Percentiles rank a stretch among this genome's conserved stretches.
Evolutionary conservation across 208 protist genomes (phyloP).

Genomic region (Wallacemonas rigidus): DNA sequence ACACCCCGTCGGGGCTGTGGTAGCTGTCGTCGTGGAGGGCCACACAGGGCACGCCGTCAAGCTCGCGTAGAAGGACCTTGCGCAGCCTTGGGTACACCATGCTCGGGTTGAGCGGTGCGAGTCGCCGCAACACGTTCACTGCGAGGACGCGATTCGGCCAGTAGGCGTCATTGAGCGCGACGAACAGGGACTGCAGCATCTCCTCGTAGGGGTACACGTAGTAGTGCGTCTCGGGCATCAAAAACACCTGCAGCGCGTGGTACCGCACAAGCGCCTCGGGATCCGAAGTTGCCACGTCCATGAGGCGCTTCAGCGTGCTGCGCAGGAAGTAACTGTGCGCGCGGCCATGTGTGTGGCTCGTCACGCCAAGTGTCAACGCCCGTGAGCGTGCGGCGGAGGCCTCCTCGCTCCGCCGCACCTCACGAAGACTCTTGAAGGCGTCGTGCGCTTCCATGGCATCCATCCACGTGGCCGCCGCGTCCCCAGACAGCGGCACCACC

Average conservation of each 20-base stretch:
- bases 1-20: not conserved
- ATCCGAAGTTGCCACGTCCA: constrained; percentile 70
- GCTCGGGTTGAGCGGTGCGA: constrained; percentile 57
- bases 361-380: not conserved
- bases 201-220: constrained; percentile 69
- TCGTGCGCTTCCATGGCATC: constrained; percentile 11
- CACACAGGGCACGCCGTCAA: constrained; percentile 47
- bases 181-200: constrained; percentile 66
- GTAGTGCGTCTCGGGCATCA: constrained; percentile 57
- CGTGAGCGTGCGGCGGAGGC: constrained; percentile 5
- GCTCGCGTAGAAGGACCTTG: constrained; percentile 52
- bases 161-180: constrained; percentile 64
- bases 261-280: constrained; percentile 66
- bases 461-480: constrained; percentile 14
- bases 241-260: constrained; percentile 44
- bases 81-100: constrained; percentile 73
- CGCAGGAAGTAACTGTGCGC: constrained; percentile 70
- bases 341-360: constrained; percentile 27
- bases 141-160: constrained; percentile 64
- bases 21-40: not conserved
- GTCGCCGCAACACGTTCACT: constrained; percentile 57
- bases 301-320: constrained; percentile 63
- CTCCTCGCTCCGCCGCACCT: constrained; percentile 11
- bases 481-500: constrained; percentile 3
- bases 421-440: constrained; percentile 12